Base-by-base conservation (phyloP, 2,329 filamentous ascomycete species). In the Aspergillaceae sp. region DNA sequence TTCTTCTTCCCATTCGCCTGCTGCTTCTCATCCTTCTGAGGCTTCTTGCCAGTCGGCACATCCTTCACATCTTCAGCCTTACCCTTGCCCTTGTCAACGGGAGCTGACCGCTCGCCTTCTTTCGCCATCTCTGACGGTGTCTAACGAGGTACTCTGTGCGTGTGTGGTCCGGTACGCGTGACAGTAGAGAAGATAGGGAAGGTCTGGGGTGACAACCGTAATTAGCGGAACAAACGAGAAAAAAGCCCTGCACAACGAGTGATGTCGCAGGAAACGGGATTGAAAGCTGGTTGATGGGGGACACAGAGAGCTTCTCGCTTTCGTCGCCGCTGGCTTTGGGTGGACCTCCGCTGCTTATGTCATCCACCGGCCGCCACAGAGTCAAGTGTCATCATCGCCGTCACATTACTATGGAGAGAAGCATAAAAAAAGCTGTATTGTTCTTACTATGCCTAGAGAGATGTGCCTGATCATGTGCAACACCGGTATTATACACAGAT, bases 41-140 rank as follows among this genome's bases (percentile, higher is more conserved):
- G 53, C 56, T 71, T 70, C 56, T 78, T 77, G 51, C 74, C 71
- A 47, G 70, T 73, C 51, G 76, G 72, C 50, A 75, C 64, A 61
- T 86, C 80, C 63, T 82, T 81, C 50, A 79, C 74, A 59, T 80
- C 79, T 51, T 83, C 77, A 53, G 84, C 88, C 77, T 97, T 98
- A 66, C 82, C 91, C 78, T 98, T 98, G 72, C 89, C 90, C 79
- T 97, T 97, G 72, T 95, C 88, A 68, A 82, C 79, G 67, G 84
- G 75, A 71, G 86, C 87, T 69, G 86, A 78, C 77, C 84, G 79
- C 73, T 94, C 87, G 74, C 84, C 87, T 72, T 94, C 88, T 77
- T 94, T 87, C 74, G 90, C 90, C 92, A 97, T 95, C 72, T 70
- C 58, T 60, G 58, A 63, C 53, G 55, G 52, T 62, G 54, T 56